These are phyloP conservation scores for Spergularia azorica DNA, from an alignment of 179 eudicot species.

Conservation along the genomic window DNA sequence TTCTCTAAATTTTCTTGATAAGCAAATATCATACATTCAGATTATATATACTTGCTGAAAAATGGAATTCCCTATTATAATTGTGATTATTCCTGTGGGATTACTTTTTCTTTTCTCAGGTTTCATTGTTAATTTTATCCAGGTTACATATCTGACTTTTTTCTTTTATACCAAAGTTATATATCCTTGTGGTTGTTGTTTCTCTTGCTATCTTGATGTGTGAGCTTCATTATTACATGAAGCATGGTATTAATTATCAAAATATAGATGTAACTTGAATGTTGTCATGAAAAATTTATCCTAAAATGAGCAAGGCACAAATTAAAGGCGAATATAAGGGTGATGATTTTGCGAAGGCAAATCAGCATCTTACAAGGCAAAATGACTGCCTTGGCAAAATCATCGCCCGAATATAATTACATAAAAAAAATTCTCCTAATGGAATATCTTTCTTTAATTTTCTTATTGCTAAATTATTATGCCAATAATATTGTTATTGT, in stretches of 20 bases:
- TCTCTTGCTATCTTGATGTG: neutral
- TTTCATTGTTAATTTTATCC: constrained; percentile 60
- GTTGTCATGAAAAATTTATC: too few relatives aligned
- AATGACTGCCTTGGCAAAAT: too few relatives aligned
- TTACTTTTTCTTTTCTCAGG: constrained; percentile 69
- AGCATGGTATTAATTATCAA: neutral
- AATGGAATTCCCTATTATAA: constrained; percentile 65
- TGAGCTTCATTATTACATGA: neutral
- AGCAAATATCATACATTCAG: neutral
- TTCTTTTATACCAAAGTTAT: neutral
- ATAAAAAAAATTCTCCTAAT: too few relatives aligned
- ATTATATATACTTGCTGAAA: neutral
- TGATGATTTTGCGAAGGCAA: too few relatives aligned
- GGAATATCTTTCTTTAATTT: too few relatives aligned
- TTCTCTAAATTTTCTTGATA: neutral
- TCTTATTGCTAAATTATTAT: too few relatives aligned
- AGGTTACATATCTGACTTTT: constrained; percentile 38
- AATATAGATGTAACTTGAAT: neutral
- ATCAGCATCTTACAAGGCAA: too few relatives aligned
- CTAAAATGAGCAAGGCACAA: too few relatives aligned
- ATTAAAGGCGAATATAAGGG: too few relatives aligned
- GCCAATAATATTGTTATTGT: too few relatives aligned
- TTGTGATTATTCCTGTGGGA: constrained; percentile 64
- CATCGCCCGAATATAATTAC: too few relatives aligned
- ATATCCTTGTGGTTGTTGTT: neutral